Evolutionary conservation across 2,329 filamentous ascomycete genomes (phyloP).

Genomic region (Alternaria panax): DNA sequence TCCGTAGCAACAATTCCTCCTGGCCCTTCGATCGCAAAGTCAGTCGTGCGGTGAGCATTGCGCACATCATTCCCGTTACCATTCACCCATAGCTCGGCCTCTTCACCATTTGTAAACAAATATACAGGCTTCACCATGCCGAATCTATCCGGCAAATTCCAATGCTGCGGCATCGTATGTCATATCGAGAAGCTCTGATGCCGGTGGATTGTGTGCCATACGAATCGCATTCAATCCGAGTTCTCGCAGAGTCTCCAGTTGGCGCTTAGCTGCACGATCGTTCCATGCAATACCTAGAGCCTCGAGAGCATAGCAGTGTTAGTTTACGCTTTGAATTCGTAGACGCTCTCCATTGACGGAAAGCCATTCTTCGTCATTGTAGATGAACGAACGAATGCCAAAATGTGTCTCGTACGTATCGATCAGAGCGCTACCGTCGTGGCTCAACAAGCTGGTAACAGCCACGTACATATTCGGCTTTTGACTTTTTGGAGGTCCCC

Average conservation of each 20-base stretch:
- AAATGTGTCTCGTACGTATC: constrained; percentile 56
- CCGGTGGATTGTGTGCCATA: constrained; percentile 63
- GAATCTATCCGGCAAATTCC: constrained; percentile 61
- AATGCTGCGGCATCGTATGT: constrained; percentile 62
- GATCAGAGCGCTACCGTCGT: constrained; percentile 40
- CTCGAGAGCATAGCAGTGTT: constrained; percentile 61
- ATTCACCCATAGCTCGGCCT: constrained; percentile 64
- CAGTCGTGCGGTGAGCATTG: constrained; percentile 55
- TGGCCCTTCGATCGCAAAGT: constrained; percentile 49
- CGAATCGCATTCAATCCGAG: constrained; percentile 61
- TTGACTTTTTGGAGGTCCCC: constrained; percentile 58
- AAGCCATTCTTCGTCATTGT: constrained; percentile 53
- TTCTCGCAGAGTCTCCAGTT: constrained; percentile 59
- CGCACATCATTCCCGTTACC: constrained; percentile 55
- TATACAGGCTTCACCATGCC: constrained; percentile 62
- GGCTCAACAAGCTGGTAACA: constrained; percentile 46
- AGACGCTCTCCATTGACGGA: constrained; percentile 57
- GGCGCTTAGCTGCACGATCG: constrained; percentile 56
- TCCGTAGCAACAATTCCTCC: constrained; percentile 61
- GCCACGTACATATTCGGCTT: constrained; percentile 59
- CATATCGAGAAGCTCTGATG: constrained; percentile 59
- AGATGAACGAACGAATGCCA: constrained; percentile 57
- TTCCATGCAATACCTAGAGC: constrained; percentile 62
- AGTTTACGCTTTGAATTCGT: constrained; percentile 57
- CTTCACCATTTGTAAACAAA: constrained; percentile 60